Base-by-base conservation (phyloP, 805 yeast species). In the Saturnispora zaruensis region DNA sequence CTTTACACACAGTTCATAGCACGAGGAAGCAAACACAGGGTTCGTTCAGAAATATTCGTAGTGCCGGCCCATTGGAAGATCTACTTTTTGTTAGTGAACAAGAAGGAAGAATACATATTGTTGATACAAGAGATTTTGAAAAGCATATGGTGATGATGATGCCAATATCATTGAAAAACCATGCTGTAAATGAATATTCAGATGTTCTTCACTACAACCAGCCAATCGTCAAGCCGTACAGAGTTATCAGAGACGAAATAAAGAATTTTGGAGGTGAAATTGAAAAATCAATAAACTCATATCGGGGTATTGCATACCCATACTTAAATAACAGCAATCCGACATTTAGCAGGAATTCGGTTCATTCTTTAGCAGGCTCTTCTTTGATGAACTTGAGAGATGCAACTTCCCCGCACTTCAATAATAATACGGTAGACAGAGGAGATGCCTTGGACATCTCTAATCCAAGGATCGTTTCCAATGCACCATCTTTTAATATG, bases 81-180 rank as follows among this genome's bases (percentile, higher is more conserved):
- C 65, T 88, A 52, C 68, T 90, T 50, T 77, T 85, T 48, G 73
- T 90, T 2, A 76, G 84, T 48, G 97, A 90, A 63, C 96, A 90
- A 58, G 84, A 81, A 48, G 95, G 95, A 0, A 73, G 96, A 48
- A 85, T 90, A 3, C 98, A 90, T 66, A 71, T 89, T 50, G 71
- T 90, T 25, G 96, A 90, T 63, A 74, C 88, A 24, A 76, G 96
- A 53, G 78, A 84, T 59, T 77, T 80, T 55, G 70, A 74, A 51
- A 81, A 84, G 57, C 91, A 86, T 61, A 91, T 85, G 63, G 88
- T 89, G 34, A 72, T 88, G 2, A 69, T 84, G 51, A 69, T 84
- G 13, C 93, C 93, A 0, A 69, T 66, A 45, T 44, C 46, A 18
- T 24, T 51, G 9, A 18, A 42, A 14, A 49, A 47, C 23, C 44